Base-by-base conservation (phyloP, 192 early-diverging fungal species). In the Glomus cerebriforme region DNA sequence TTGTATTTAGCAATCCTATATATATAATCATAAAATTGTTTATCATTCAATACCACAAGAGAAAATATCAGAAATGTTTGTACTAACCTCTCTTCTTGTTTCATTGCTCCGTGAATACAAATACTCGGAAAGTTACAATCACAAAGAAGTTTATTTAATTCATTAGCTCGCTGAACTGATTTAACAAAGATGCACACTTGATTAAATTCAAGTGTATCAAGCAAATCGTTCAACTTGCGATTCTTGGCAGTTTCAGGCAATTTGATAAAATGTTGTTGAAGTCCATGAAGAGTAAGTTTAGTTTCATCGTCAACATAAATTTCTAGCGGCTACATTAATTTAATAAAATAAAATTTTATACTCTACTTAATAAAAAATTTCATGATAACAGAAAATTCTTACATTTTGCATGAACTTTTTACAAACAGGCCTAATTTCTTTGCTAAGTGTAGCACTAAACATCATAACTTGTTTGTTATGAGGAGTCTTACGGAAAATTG, bases 401-500 rank as follows among this genome's bases (percentile, higher is more conserved):
- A 92, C 91, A 81, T 94, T 92, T 79, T 96, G 93, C 97, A 99
- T 99, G 80, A 99, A 99, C 87, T 96, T 96, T 79, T 96, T 96
- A 95, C 96, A 97, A 37, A 98, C 89, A 0, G 92, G 92, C 32
- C 95, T 92, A 75, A 95, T 93, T 73, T 98, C 96, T 88, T 97
- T 96, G 88, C 88, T 91, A 70, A 99, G 85, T 37, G 97, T 99
- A 7, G 97, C 97, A 63, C 92, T 94, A 87, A 96, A 99, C 97
- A 99, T 99, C 92, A 99, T 95, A 60, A 99, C 97, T 84, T 99
- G 97, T 90, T 99, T 99, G 87, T 93, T 92, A 87, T 96, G 96
- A 31, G 96, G 96, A 2, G 96, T 98, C 19, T 92, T 87, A 35
- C 91, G 86, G 92, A 99, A 99, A 71, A 99, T 98, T 32, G 97